Evolutionary conservation across 768 basidiomycete species (phyloP).

Genomic region (Collybiopsis luxurians): DNA sequence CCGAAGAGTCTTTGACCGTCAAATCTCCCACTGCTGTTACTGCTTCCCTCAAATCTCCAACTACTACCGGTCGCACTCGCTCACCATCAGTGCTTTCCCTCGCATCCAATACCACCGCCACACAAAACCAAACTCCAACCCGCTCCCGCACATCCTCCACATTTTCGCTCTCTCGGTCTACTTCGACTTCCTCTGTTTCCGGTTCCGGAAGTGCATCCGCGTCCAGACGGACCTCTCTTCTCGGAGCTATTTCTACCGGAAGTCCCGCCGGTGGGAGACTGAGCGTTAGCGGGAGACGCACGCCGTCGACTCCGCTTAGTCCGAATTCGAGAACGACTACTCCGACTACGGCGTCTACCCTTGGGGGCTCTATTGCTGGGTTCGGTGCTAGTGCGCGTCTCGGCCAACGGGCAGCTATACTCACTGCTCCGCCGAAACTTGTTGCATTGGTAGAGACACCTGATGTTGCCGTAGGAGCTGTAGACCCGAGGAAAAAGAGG

Average conservation of each 20-base stretch:
- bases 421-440: constrained; percentile 82
- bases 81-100: constrained; percentile 15
- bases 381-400: constrained; percentile 41
- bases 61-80: no score
- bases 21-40: not conserved
- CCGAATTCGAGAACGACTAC: constrained; percentile 47
- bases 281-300: constrained; percentile 31
- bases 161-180: constrained; percentile 54
- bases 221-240: constrained; percentile 9
- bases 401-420: constrained; percentile 63
- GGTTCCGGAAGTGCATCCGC: constrained; percentile 8
- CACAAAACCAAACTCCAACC: constrained; percentile 24
- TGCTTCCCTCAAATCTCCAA: constrained; percentile 12
- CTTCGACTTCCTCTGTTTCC: constrained; percentile 37
- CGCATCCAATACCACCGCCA: constrained; percentile 13
- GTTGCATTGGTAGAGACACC: constrained; percentile 84
- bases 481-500: constrained; percentile 79
- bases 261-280: not conserved
- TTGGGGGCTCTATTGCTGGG: constrained; percentile 19
- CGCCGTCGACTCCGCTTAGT: constrained; percentile 43
- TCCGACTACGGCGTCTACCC: constrained; percentile 30
- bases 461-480: constrained; percentile 86
- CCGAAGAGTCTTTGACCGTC: not conserved
- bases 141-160: constrained; percentile 49
- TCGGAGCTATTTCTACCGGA: constrained; percentile 8